These are phyloP conservation scores for Pontederia crassipes DNA, from an alignment of 176 grass and related monocot genomes.

Conservation along the genomic window DNA sequence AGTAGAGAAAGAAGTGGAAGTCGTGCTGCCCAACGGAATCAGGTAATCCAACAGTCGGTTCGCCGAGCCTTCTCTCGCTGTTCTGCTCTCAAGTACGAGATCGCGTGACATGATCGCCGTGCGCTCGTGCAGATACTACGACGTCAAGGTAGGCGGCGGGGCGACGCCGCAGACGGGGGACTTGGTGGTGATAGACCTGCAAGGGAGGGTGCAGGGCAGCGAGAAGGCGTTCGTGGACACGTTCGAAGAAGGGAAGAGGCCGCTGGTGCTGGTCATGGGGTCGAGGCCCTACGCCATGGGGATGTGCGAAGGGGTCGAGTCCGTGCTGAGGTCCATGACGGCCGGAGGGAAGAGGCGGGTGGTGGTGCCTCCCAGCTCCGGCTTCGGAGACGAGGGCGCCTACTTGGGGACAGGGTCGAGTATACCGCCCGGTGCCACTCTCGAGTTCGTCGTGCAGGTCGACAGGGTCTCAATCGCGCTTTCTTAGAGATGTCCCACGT, in stretches of 20 bases:
- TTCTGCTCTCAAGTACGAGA: not conserved
- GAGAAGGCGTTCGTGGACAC: slow-evolving; percentile 65
- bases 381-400: slow-evolving; percentile 76
- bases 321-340: slow-evolving; percentile 54
- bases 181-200: slow-evolving; percentile 87
- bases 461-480: slow-evolving; percentile 95
- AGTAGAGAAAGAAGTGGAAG: slow-evolving; percentile 63
- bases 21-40: slow-evolving; percentile 78
- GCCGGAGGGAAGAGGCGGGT: slow-evolving; percentile 74
- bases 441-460: slow-evolving; percentile 82
- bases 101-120: not conserved
- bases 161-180: slow-evolving; percentile 46
- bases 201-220: slow-evolving; percentile 43
- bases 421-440: slow-evolving; percentile 36
- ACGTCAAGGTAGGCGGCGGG: slow-evolving; percentile 76
- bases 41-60: slow-evolving; percentile 15
- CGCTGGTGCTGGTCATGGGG: slow-evolving; percentile 77
- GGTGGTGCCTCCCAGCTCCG: slow-evolving; percentile 37
- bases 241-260: slow-evolving; percentile 57
- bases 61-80: not conserved
- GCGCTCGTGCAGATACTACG: slow-evolving; percentile 37
- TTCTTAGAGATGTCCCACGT: slow-evolving; percentile 23
- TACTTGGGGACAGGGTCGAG: slow-evolving; percentile 38
- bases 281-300: slow-evolving; percentile 90
- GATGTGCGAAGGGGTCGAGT: slow-evolving; percentile 84